These are phyloP conservation scores for Phytophthora litchii DNA, from an alignment of 352 stramenopile species.

Conservation along the genomic window DNA sequence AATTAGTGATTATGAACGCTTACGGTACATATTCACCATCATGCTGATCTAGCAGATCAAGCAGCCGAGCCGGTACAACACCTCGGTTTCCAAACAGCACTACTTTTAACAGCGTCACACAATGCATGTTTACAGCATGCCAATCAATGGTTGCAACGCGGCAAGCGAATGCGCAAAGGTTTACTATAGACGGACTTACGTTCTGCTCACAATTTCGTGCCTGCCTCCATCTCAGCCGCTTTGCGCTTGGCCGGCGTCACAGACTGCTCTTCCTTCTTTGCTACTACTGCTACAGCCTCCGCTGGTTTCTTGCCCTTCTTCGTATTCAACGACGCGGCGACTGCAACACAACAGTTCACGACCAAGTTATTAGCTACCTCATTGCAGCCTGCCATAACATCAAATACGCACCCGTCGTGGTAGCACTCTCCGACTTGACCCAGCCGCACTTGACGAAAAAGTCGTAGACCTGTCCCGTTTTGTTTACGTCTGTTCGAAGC, in stretches of 20 bases:
- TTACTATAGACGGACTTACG: constrained; percentile 14
- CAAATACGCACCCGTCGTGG: constrained; percentile 54
- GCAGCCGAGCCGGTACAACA: no score
- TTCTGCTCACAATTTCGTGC: constrained; percentile 25
- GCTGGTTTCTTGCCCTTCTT: constrained; percentile 32
- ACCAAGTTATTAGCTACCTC: constrained; percentile 3
- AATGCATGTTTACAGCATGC: background rate
- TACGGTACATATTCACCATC: no score
- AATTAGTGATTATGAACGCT: constrained; percentile 8
- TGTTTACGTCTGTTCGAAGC: constrained; percentile 73
- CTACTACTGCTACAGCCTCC: constrained; percentile 18
- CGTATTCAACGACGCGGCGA: constrained; percentile 32
- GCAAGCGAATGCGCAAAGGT: constrained; percentile 8
- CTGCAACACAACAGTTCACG: constrained; percentile 14
- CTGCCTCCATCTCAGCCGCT: constrained; percentile 48
- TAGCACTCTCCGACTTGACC: constrained; percentile 70
- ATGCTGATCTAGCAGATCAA: no score
- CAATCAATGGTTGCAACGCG: background rate
- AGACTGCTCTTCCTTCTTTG: constrained; percentile 20
- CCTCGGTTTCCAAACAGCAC: no score
- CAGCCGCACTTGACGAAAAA: constrained; percentile 91
- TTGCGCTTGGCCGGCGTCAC: constrained; percentile 60
- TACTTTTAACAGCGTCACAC: constrained; percentile 10
- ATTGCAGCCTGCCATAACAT: background rate
- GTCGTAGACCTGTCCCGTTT: constrained; percentile 88